Conservation (phyloP, 2,329 filamentous ascomycete species). For the Pseudopyrenochaeta lycopersici region DNA sequence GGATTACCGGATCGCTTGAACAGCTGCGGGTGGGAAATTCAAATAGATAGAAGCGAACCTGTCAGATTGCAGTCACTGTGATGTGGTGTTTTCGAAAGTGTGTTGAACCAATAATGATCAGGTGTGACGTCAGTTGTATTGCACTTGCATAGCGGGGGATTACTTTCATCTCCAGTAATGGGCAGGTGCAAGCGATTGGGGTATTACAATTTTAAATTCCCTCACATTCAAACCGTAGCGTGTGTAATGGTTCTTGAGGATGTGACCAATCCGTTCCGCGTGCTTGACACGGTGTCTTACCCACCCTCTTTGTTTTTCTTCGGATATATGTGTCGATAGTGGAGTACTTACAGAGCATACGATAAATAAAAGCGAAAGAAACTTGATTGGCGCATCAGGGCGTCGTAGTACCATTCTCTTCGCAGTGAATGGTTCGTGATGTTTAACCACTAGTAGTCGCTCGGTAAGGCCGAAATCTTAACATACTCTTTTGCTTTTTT, state of each 20-base stretch:
- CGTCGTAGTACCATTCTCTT: background rate
- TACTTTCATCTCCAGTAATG: background rate
- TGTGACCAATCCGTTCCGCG: too few relatives aligned
- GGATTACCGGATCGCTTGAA: constrained; percentile 13
- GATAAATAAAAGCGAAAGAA: too few relatives aligned
- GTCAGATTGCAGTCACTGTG: constrained; percentile 4
- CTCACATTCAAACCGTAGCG: background rate
- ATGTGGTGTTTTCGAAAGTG: constrained; percentile 1
- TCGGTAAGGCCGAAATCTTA: constrained; percentile 1
- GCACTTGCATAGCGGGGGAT: background rate
- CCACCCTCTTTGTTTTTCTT: too few relatives aligned
- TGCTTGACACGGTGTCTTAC: too few relatives aligned
- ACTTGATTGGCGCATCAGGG: too few relatives aligned
- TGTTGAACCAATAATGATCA: constrained; percentile 9
- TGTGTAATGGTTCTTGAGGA: background rate
- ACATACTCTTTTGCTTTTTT: constrained; percentile 3
- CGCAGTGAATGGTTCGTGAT: background rate
- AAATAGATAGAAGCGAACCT: constrained; percentile 3
- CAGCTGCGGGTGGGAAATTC: background rate
- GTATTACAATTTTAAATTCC: background rate
- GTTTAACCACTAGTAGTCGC: background rate
- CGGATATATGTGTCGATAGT: too few relatives aligned
- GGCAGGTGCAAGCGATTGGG: background rate
- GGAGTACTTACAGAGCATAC: too few relatives aligned
- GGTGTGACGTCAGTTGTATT: constrained; percentile 13